phyloP scores from a whole-genome alignment of 176 grass and related monocot species.

The Raddia guianensis region DNA sequence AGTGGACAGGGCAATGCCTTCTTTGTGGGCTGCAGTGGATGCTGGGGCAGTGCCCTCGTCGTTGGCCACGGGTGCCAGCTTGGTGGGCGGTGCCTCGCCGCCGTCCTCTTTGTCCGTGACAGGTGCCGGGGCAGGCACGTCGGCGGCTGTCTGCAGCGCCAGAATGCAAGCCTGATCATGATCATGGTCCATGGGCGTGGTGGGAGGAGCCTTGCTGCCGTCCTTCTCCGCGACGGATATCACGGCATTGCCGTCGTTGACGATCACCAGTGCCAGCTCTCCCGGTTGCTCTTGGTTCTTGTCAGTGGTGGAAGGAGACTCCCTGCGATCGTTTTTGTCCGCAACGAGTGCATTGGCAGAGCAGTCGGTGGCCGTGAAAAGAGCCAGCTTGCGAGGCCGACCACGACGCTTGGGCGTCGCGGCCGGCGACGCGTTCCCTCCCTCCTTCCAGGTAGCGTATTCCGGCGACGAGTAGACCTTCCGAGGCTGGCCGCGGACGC shows the following conservation, averaged over 20 bases:
- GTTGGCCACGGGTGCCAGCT: conserved; percentile 1
- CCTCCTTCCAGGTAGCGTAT: background rate
- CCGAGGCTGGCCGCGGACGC: background rate
- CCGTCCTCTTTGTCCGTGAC: background rate
- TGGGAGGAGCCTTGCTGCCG: background rate
- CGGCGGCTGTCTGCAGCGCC: background rate
- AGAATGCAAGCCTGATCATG: background rate
- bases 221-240: background rate
- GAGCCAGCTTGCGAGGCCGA: conserved; percentile 9
- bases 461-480: background rate
- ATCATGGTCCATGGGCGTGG: background rate
- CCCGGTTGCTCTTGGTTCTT: conserved; percentile 4
- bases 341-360: background rate
- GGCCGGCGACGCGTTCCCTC: background rate
- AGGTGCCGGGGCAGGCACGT: background rate
- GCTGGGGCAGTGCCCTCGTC: background rate
- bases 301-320: background rate
- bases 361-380: background rate
- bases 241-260: background rate
- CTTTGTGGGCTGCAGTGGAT: background rate
- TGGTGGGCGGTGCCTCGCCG: background rate
- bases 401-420: background rate
- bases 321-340: background rate
- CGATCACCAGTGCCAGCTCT: background rate
- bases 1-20: background rate